Evolutionary conservation across 345 rosid genomes (phyloP), one percentile per base, ranked within the genome.

Genomic region (Fremontodendron californicum): DNA sequence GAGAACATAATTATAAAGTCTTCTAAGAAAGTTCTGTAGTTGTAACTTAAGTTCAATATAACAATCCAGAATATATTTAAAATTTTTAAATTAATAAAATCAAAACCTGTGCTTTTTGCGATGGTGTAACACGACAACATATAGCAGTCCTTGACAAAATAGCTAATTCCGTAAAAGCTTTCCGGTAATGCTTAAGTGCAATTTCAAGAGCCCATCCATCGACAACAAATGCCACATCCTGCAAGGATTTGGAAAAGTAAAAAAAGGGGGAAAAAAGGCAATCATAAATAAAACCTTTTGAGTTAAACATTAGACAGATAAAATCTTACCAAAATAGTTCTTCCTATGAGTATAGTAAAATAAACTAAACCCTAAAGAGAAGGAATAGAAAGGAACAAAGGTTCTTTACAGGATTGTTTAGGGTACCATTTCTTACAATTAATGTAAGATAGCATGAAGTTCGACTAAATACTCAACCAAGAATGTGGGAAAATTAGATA

Each of bases 161-260:
- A 80, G 98, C 98, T 83, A 96, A 83, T 80, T 96, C 99, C 71
- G 94, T 92, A 82, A 96, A 93, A 78, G 94, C 95, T 80, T 88
- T 89, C 76, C 88, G 88, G 71, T 93, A 81, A 85, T 90, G 89
- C 85, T 85, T 93, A 75, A 96, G 87, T 64, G 94, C 94, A 75
- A 93, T 93, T 88, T 96, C 99, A 77, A 96, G 94, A 62, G 99
- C 97, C 97, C 99, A 92, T 69, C 99, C 99, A 85, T 96, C 98
- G 70, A 90, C 86, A 75, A 92, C 99, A 80, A 96, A 96, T 69
- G 99, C 99, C 81, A 93, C 93, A 72, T 96, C 97, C 98, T 95
- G 82, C 31, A 45, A 52, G 25, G 37, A 80, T 63, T 69, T 46
- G 40, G 35, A 72, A 54, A 74, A 73, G 11, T n/a, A 6, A 52